Conservation (phyloP, 805 yeast species). For the Yarrowia yakushimensis region DNA sequence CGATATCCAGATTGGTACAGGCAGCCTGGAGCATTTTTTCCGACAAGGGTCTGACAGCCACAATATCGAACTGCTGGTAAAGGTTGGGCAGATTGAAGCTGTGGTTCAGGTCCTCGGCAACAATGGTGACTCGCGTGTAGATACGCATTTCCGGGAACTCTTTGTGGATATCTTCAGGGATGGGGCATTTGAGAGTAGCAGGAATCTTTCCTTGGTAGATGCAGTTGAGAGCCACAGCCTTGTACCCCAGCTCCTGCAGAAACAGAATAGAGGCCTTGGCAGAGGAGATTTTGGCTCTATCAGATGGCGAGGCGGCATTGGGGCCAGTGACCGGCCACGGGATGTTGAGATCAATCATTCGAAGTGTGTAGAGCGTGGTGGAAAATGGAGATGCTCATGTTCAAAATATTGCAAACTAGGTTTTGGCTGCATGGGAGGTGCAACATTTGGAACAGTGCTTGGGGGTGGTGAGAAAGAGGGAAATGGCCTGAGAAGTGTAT, state of each 20-base stretch:
- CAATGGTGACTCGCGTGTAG: slow-evolving; percentile 70
- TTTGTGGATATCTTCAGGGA: slow-evolving; percentile 38
- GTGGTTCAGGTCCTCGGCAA: slow-evolving; percentile 73
- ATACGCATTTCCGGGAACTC: slow-evolving; percentile 46
- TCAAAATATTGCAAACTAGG: slow-evolving; percentile 12
- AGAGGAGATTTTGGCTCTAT: not conserved
- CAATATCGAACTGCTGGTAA: slow-evolving; percentile 62
- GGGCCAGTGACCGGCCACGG: slow-evolving; percentile 21
- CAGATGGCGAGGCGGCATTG: slow-evolving; percentile 4
- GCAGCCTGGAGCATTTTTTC: slow-evolving; percentile 78
- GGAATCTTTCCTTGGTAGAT: slow-evolving; percentile 32
- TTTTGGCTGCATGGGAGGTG: not conserved
- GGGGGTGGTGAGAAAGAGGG: not conserved
- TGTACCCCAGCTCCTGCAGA: slow-evolving; percentile 49
- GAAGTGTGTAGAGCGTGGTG: not conserved
- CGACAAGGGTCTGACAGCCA: slow-evolving; percentile 74
- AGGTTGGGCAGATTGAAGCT: slow-evolving; percentile 54
- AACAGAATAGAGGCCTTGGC: slow-evolving; percentile 12
- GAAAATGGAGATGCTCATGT: not conserved
- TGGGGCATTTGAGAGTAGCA: slow-evolving; percentile 39
- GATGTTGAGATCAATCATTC: slow-evolving; percentile 22
- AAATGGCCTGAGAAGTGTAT: no score
- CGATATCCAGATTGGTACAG: slow-evolving; percentile 73
- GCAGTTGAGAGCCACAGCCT: slow-evolving; percentile 73
- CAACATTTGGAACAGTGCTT: not conserved